phyloP scores from a whole-genome alignment of 495 filamentous ascomycete genomes.

The Evernia prunastri region DNA sequence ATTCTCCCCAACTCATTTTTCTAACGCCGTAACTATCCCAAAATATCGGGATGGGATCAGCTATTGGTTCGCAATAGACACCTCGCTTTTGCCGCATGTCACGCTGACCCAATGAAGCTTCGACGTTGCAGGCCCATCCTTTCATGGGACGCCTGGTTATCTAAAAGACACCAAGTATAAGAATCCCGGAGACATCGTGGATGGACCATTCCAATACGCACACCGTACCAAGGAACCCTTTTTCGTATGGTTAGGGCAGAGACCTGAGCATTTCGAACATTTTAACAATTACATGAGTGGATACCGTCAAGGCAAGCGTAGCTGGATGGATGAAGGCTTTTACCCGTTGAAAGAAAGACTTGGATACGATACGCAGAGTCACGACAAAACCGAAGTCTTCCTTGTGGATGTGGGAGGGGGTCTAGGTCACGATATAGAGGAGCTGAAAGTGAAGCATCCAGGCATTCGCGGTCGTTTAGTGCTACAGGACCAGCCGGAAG shows the following conservation, averaged over 20 bases:
- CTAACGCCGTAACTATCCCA: constrained; percentile 33
- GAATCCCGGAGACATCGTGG: constrained; percentile 27
- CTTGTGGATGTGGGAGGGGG: constrained; percentile 52
- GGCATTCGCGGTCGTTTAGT: constrained; percentile 38
- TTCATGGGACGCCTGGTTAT: constrained; percentile 30
- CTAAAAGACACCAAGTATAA: constrained; percentile 30
- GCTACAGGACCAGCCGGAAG: constrained; percentile 43
- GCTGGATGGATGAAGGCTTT: constrained; percentile 43
- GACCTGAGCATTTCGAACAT: constrained; percentile 21
- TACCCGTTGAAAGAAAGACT: constrained; percentile 32
- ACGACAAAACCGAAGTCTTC: constrained; percentile 37
- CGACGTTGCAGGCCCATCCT: constrained; percentile 28
- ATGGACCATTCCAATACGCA: constrained; percentile 33
- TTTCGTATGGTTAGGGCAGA: constrained; percentile 29
- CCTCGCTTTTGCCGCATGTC: neutral
- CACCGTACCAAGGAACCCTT: constrained; percentile 25
- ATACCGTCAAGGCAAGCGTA: constrained; percentile 38
- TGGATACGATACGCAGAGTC: constrained; percentile 15
- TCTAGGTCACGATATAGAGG: constrained; percentile 44
- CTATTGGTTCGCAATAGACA: constrained; percentile 3
- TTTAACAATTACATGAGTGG: constrained; percentile 38
- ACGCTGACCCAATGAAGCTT: neutral
- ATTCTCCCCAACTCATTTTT: constrained; percentile 34
- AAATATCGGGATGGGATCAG: constrained; percentile 20
- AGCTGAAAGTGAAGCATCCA: constrained; percentile 34